Conservation (phyloP, 2,329 filamentous ascomycete genomes). For the Aspergillus texensis region DNA sequence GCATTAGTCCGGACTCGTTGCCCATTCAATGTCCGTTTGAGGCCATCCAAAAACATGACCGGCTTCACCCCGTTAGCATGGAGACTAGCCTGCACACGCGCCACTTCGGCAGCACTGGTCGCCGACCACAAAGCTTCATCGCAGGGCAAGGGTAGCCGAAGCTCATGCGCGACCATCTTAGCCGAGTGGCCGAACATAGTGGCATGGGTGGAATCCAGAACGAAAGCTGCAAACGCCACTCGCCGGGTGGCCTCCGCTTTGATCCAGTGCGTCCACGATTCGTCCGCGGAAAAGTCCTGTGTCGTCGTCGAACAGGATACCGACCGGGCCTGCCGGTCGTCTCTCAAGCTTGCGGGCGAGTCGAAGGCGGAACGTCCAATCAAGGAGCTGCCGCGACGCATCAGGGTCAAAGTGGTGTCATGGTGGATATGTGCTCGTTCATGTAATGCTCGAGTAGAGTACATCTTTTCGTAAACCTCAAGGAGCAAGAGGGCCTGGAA, state of each 20-base stretch:
- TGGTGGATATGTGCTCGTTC: slow-evolving; percentile 97
- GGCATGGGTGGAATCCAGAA: slow-evolving; percentile 93
- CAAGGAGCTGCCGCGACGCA: slow-evolving; percentile 89
- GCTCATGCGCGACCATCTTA: slow-evolving; percentile 95
- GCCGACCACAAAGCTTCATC: slow-evolving; percentile 93
- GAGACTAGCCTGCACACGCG: slow-evolving; percentile 77
- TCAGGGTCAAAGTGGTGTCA: slow-evolving; percentile 89
- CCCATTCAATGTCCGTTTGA: slow-evolving; percentile 86
- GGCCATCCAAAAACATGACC: slow-evolving; percentile 83
- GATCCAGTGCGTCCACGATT: slow-evolving; percentile 97
- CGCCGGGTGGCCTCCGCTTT: slow-evolving; percentile 87
- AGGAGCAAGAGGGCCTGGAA: slow-evolving; percentile 89
- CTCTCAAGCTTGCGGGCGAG: slow-evolving; percentile 74
- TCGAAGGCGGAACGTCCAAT: slow-evolving; percentile 84
- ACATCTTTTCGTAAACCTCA: slow-evolving; percentile 98
- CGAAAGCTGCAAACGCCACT: slow-evolving; percentile 89
- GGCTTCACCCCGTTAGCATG: slow-evolving; percentile 80
- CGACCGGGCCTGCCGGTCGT: slow-evolving; percentile 54
- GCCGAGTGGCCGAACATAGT: slow-evolving; percentile 98
- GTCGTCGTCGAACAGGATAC: slow-evolving; percentile 46
- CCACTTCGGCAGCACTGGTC: slow-evolving; percentile 82
- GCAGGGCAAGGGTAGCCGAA: slow-evolving; percentile 86
- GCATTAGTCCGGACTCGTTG: slow-evolving; percentile 86
- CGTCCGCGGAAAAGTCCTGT: slow-evolving; percentile 71
- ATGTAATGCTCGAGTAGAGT: slow-evolving; percentile 85